Base-by-base conservation (phyloP, 768 basidiomycete genomes). In the Roridomyces roridus region DNA sequence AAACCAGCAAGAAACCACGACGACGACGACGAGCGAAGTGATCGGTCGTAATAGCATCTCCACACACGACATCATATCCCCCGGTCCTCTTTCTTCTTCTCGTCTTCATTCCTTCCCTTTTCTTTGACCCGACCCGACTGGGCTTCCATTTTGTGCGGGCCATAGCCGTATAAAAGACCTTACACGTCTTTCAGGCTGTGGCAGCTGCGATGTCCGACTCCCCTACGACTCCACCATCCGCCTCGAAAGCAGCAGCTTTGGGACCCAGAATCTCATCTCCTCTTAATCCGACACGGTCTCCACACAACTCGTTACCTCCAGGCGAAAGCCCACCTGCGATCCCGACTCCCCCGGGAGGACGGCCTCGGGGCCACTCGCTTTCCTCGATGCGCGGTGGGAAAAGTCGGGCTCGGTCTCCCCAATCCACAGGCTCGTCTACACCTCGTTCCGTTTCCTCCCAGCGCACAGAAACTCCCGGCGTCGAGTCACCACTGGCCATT, bases 181-280 rank as follows among this genome's bases (percentile, higher is more conserved):
- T n/a, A n/a, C n/a, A n/a, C n/a, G n/a, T n/a, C n/a, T n/a, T n/a
- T n/a, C n/a, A n/a, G n/a, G n/a, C n/a, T n/a, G n/a, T n/a, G 29
- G 11, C 31, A 34, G 4, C 3, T 3, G 31, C 7, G 4, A 34
- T 34, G 31, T 34, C 31, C 31, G 31, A 34, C 31, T 34, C 31
- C 10, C 29, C 29, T 14, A 34, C n/a, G n/a, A n/a, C n/a, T n/a
- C n/a, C n/a, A n/a, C n/a, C n/a, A 34, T 3, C 7, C 48, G 18
- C 39, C 41, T 29, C 47, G 26, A 62, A 57, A 50, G 43, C 55
- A 48, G 34, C 57, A n/a, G n/a, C n/a, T 29, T 36, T 47, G 49
- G 48, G 39, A 36, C 56, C 56, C 49, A 55, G 54, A 55, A 21
- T 43, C 12, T 49, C 61, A 2, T 63, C 61, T 23, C 61, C 61